These are phyloP conservation scores for Tillandsia fasciculata DNA, from an alignment of 176 grass and related monocot genomes.

Conservation along the genomic window DNA sequence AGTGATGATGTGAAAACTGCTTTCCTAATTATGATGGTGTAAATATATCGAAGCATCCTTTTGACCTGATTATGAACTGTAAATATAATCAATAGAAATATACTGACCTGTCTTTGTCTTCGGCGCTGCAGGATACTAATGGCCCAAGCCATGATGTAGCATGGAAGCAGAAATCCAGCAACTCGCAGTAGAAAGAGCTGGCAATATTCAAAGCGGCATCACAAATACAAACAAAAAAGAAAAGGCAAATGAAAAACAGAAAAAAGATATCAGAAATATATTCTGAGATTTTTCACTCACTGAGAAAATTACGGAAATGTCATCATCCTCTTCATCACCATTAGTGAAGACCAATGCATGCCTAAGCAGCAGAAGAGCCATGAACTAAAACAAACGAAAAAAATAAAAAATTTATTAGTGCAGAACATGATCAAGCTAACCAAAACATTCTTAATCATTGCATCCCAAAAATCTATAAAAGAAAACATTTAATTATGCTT, in stretches of 20 bases:
- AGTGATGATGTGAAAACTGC: no score
- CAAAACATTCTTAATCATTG: no score
- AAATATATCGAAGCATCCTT: no score
- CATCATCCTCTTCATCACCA: slow-evolving; percentile 71
- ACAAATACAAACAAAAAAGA: slow-evolving; percentile 12
- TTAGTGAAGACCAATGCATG: slow-evolving; percentile 66
- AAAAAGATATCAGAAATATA: background rate
- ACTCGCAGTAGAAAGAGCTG: slow-evolving; percentile 81
- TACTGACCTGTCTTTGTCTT: slow-evolving; percentile 70
- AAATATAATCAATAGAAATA: background rate
- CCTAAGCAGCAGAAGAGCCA: slow-evolving; percentile 78
- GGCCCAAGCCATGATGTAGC: slow-evolving; percentile 91
- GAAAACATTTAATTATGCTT: no score
- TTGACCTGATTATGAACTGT: no score
- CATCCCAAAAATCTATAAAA: no score
- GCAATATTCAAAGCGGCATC: slow-evolving; percentile 15
- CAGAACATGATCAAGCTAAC: no score
- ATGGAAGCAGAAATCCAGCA: slow-evolving; percentile 78
- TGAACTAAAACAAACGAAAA: slow-evolving; percentile 41
- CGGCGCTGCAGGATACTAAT: slow-evolving; percentile 75
- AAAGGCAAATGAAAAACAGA: background rate
- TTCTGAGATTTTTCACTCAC: slow-evolving; percentile 45
- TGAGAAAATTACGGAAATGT: slow-evolving; percentile 68
- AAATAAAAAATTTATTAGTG: background rate
- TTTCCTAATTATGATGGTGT: background rate